Conservation (phyloP, 345 rosid genomes). For the Isatis tinctoria region DNA sequence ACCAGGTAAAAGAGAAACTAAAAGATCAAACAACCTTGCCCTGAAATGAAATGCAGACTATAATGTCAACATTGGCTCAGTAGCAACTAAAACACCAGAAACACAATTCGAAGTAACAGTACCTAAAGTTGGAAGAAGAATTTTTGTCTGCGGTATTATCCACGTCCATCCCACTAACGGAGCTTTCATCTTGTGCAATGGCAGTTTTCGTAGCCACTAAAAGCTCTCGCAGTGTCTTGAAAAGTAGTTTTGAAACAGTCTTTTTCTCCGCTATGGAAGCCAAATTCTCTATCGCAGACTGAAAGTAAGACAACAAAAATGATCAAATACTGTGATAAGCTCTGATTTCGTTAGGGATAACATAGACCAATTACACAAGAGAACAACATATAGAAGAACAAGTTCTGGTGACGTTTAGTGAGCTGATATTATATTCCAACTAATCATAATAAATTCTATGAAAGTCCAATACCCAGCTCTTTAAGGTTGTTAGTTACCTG, state of each 20-base stretch:
- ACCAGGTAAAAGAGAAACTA: conserved; percentile 79
- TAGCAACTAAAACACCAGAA: not conserved
- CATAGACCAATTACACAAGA: not conserved
- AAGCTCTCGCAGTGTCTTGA: conserved; percentile 64
- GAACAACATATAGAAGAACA: not conserved
- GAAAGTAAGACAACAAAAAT: conserved; percentile 24
- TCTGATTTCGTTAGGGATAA: not conserved
- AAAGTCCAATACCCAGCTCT: not conserved
- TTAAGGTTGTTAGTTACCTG: conserved; percentile 49
- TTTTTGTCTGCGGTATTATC: conserved; percentile 44
- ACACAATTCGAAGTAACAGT: not conserved
- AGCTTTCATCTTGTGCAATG: conserved; percentile 45
- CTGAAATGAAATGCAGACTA: conserved; percentile 42
- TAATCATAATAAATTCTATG: not conserved
- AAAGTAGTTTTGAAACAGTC: conserved; percentile 48
- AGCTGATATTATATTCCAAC: not conserved
- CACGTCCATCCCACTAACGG: conserved; percentile 51
- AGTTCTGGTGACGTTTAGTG: not conserved
- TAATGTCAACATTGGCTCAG: conserved; percentile 1
- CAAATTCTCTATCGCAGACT: conserved; percentile 74
- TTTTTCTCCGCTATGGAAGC: conserved; percentile 74
- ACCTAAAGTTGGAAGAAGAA: conserved; percentile 54
- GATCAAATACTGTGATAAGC: conserved; percentile 5
- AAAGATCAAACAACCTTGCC: conserved; percentile 72
- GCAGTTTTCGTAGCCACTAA: conserved; percentile 54